Evolutionary conservation across 2,329 filamentous ascomycete genomes (phyloP).

Genomic region (Penicillium capsulatum): DNA sequence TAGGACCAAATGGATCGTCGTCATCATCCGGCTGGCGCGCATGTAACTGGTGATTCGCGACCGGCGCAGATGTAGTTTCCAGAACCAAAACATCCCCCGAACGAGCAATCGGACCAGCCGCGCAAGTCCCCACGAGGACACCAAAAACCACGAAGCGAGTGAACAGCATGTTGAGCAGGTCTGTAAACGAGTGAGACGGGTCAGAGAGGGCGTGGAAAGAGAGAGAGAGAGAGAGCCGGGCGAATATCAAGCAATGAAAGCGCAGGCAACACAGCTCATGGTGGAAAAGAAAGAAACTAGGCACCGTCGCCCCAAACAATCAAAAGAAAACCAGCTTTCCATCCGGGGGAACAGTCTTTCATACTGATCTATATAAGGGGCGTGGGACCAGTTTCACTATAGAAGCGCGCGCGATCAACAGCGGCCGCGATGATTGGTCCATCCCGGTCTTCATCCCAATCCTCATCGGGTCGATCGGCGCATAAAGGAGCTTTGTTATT

Average conservation of each 20-base stretch:
- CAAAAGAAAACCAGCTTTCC: too few species aligned
- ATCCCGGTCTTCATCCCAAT: too few species aligned
- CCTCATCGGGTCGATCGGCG: too few species aligned
- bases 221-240: background rate
- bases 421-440: too few species aligned
- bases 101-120: slow-evolving; percentile 28
- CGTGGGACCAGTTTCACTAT: too few species aligned
- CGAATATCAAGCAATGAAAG: slow-evolving; percentile 1
- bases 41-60: background rate
- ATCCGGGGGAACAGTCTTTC: too few species aligned
- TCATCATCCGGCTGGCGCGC: background rate
- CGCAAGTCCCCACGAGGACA: slow-evolving; percentile 15
- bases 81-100: slow-evolving; percentile 7
- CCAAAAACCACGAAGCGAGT: slow-evolving; percentile 8
- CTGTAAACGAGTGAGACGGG: too few species aligned
- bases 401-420: too few species aligned
- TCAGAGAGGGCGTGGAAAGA: too few species aligned
- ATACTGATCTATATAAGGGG: too few species aligned
- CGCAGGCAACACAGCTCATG: background rate
- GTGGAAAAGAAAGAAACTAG: slow-evolving; percentile 3
- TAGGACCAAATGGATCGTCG: background rate
- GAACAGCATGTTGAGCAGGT: slow-evolving; percentile 19
- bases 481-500: too few species aligned
- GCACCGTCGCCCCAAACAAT: too few species aligned
- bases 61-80: background rate